Evolutionary conservation across 306 rosid genomes (phyloP), one percentile per base, ranked within the genome.

Genomic region (Elaeagnus macrophylla): DNA sequence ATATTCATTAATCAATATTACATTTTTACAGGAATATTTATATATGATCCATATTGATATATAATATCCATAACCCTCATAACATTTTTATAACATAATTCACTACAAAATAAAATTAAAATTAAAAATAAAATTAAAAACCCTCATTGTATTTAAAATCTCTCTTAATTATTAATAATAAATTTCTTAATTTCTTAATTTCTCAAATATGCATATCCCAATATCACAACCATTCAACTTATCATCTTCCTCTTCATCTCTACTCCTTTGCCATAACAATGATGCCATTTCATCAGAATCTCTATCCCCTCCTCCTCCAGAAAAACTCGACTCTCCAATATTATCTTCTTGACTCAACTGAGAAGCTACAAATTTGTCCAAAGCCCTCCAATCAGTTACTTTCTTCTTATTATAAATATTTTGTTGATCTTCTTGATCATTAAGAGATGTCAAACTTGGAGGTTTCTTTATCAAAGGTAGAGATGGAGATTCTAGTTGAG

Each of bases 361-460:
- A 13, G 97, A 91, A 52, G 97, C 97, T 39, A 91, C 97, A 66
- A 91, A 91, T 82, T 86, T 91, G 73, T 91, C 97, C 62, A 91
- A 73, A 16, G 71, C 93, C 64, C 96, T 86, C 97, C 97, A 91
- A 50, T 91, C 97, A 51, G 89, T 84, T 51, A 82, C 88, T 59
- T 66, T 82, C 57, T 81, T 19, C 5, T 15, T 49, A 12, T 17
- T 12, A 7, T 39, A 7, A 41, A 25, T 43, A 25, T 54, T 61
- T 66, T 9, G 46, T 5, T 42, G 46, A 42, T 74, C 71, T 15
- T 70, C 73, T 17, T 76, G 78, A 38, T 86, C 75, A 35, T 77
- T 75, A 9, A 85, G 79, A 45, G 83, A 74, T 37, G 67, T 35
- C 15, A 68, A 40, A 16, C 83, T 66, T 53, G 70, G 47, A 38